Percentiles rank a stretch among this genome's conserved stretches.
phyloP scores from a whole-genome alignment of 2,329 filamentous ascomycete genomes.

The Cladosporium sp. region DNA sequence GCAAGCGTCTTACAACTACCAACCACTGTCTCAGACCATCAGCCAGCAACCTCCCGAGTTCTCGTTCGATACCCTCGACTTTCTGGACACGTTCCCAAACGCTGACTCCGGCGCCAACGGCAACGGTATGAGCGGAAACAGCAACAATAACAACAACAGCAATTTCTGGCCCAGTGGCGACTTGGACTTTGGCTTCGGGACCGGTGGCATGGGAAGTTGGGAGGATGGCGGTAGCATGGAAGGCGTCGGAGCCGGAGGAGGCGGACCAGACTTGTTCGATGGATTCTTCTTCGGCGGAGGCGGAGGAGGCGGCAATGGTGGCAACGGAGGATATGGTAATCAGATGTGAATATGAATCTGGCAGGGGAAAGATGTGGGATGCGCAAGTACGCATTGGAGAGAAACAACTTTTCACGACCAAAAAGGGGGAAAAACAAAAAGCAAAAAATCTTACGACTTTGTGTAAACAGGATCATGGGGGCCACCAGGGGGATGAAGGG shows the following conservation, averaged over 20 bases:
- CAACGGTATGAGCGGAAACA: background rate
- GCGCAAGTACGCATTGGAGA: background rate
- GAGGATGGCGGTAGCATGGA: slow-evolving; percentile 48
- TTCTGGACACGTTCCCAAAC: slow-evolving; percentile 53
- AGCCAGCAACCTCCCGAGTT: slow-evolving; percentile 22
- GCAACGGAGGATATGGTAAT: slow-evolving; percentile 28
- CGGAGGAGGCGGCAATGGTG: slow-evolving; percentile 27
- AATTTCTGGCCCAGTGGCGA: slow-evolving; percentile 13
- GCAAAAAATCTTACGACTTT: background rate
- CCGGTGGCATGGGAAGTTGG: slow-evolving; percentile 41
- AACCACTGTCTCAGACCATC: slow-evolving; percentile 21
- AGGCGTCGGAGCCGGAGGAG: slow-evolving; percentile 33
- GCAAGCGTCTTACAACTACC: background rate
- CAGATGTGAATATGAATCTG: background rate
- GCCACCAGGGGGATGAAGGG: background rate
- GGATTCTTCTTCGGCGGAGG: slow-evolving; percentile 68
- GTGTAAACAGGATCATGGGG: background rate
- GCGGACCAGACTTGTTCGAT: slow-evolving; percentile 58
- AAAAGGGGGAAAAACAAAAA: background rate
- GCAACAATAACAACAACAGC: background rate
- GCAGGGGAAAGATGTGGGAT: background rate
- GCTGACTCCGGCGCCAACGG: background rate
- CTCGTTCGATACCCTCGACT: slow-evolving; percentile 52
- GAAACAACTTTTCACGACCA: background rate
- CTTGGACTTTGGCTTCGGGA: slow-evolving; percentile 27